Conservation (phyloP, 2,329 filamentous ascomycete species). For the Pseudogymnoascus sp. region DNA sequence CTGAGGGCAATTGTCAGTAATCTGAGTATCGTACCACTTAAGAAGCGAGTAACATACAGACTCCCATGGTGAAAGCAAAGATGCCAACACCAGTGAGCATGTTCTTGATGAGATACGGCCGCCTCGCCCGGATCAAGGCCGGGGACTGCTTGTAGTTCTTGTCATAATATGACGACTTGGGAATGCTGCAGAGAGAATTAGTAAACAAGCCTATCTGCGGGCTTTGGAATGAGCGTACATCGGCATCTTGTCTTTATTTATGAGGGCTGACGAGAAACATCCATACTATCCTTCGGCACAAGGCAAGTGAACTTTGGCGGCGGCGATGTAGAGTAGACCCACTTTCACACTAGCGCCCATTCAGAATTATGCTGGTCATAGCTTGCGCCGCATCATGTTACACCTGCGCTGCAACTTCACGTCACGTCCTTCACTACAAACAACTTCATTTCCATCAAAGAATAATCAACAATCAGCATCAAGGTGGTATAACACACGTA, state of each 20-base stretch:
- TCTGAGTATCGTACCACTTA: neutral
- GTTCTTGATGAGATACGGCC: constrained; percentile 90
- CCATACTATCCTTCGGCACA: neutral
- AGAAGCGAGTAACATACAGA: constrained; percentile 60
- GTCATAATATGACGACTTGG: constrained; percentile 84
- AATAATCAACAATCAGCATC: constrained; percentile 7
- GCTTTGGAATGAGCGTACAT: constrained; percentile 8
- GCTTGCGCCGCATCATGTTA: constrained; percentile 1
- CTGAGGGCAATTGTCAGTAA: constrained; percentile 36
- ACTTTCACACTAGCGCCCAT: constrained; percentile 1
- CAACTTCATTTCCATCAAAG: constrained; percentile 5
- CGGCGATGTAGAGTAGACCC: neutral
- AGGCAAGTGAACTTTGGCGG: neutral
- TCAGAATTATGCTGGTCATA: constrained; percentile 11
- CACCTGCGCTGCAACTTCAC: neutral
- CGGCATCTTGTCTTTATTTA: constrained; percentile 12
- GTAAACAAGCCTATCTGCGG: constrained; percentile 11
- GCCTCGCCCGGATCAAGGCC: constrained; percentile 82
- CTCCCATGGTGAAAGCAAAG: constrained; percentile 66
- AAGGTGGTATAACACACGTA: constrained; percentile 9
- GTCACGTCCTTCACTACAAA: constrained; percentile 6
- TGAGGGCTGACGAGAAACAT: constrained; percentile 1
- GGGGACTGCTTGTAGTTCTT: constrained; percentile 77
- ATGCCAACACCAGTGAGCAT: constrained; percentile 71
- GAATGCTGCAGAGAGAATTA: constrained; percentile 41